Evolutionary conservation across 2,329 filamentous ascomycete species (phyloP).

Genomic region (Colletotrichum sp.): DNA sequence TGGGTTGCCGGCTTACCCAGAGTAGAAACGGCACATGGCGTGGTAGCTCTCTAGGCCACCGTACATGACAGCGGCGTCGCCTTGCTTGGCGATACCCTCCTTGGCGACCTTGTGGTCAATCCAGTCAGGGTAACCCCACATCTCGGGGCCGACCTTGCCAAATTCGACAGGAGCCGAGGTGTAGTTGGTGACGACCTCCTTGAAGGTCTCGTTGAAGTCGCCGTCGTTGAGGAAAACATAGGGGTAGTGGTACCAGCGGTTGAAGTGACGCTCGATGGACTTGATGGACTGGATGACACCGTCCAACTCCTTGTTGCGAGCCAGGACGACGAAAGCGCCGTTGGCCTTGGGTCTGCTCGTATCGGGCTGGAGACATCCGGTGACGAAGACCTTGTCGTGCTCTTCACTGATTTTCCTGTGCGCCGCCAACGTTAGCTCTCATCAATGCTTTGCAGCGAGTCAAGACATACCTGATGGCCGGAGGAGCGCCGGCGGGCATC

Average conservation of each 20-base stretch:
- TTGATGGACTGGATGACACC: constrained; percentile 97
- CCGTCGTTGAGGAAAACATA: constrained; percentile 98
- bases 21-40: constrained; percentile 99
- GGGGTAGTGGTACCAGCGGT: constrained; percentile 97
- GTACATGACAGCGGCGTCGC: constrained; percentile 98
- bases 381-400: constrained; percentile 95
- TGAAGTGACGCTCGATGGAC: constrained; percentile 98
- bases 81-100: constrained; percentile 96
- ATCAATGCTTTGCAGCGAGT: not conserved
- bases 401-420: constrained; percentile 93
- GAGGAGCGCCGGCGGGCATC: constrained; percentile 87
- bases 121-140: constrained; percentile 99
- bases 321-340: constrained; percentile 93
- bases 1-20: constrained; percentile 64
- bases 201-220: constrained; percentile 95
- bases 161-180: constrained; percentile 90
- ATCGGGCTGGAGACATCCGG: constrained; percentile 84
- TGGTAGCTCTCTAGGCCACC: constrained; percentile 99
- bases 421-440: not conserved
- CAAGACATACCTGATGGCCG: constrained; percentile 78
- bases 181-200: constrained; percentile 85
- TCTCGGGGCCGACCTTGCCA: constrained; percentile 85
- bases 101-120: constrained; percentile 91
- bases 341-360: constrained; percentile 84
- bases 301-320: constrained; percentile 94